A percentile compares a stretch with the other conserved stretches of the same genome.
phyloP scores from a whole-genome alignment of 2,329 filamentous ascomycete species.

The Verruconis gallopava region DNA sequence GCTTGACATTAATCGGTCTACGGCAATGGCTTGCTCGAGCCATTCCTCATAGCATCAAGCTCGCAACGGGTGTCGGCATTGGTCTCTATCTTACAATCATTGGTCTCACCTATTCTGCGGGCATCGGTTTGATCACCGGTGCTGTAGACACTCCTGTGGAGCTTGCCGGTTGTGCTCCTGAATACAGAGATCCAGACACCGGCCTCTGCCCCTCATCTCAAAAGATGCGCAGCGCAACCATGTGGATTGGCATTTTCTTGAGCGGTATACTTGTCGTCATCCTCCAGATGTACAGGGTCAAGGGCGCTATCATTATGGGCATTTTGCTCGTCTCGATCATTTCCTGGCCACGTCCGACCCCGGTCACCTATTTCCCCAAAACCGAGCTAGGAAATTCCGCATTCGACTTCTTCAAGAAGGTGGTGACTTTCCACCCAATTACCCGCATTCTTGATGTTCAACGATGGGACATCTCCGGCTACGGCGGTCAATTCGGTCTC shows the following conservation, averaged over 20 bases:
- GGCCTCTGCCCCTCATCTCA: constrained; percentile 49
- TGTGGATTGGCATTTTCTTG: constrained; percentile 85
- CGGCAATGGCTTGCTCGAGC: constrained; percentile 73
- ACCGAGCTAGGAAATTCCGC: constrained; percentile 51
- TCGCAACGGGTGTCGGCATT: constrained; percentile 75
- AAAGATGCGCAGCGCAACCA: constrained; percentile 71
- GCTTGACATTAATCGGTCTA: constrained; percentile 59
- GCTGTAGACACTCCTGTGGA: constrained; percentile 55
- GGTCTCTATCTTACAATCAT: constrained; percentile 70
- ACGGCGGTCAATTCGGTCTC: constrained; percentile 65
- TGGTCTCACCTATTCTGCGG: constrained; percentile 65
- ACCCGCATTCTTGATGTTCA: constrained; percentile 53
- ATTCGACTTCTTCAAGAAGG: constrained; percentile 81
- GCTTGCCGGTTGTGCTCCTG: constrained; percentile 57
- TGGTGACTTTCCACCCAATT: constrained; percentile 76
- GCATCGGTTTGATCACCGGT: constrained; percentile 67
- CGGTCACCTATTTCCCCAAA: constrained; percentile 71
- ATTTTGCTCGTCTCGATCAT: constrained; percentile 77
- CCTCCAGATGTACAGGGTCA: constrained; percentile 74
- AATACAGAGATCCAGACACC: constrained; percentile 15
- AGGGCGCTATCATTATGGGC: constrained; percentile 73
- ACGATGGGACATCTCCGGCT: constrained; percentile 55
- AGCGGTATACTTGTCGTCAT: constrained; percentile 69
- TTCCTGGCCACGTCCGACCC: constrained; percentile 68
- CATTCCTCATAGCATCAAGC: constrained; percentile 73